These are phyloP conservation scores for Casuarina equisetifolia DNA, from an alignment of 306 rosid species.

Conservation along the genomic window DNA sequence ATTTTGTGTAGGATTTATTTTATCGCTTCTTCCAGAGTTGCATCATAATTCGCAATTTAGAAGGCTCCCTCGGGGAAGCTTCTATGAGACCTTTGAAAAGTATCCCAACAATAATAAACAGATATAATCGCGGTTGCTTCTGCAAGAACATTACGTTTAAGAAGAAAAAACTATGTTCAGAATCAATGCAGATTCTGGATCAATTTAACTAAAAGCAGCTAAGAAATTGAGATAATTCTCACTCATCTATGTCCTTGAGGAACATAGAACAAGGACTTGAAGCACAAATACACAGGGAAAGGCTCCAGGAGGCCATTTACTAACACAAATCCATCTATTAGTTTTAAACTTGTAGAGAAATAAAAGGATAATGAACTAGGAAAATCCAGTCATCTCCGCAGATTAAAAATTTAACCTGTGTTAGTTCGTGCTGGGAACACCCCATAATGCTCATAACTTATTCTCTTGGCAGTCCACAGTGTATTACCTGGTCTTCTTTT, in stretches of 20 bases:
- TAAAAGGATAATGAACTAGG: not conserved
- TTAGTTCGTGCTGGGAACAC: conserved; percentile 93
- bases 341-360: not conserved
- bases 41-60: not conserved
- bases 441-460: conserved; percentile 57
- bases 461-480: conserved; percentile 12
- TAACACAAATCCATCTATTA: not conserved
- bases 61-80: not conserved
- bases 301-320: not conserved
- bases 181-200: not conserved
- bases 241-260: not conserved
- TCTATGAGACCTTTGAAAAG: not conserved
- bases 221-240: not conserved
- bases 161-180: not conserved
- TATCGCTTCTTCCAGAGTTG: not conserved
- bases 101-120: not conserved
- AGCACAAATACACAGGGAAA: not conserved
- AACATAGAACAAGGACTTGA: not conserved
- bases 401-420: conserved; percentile 59
- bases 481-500: conserved; percentile 59
- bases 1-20: not conserved
- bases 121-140: not conserved
- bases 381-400: conserved; percentile 1
- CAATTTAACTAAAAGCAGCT: not conserved
- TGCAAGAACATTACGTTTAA: not conserved